Evolutionary conservation across 371 early-diverging fungal species (phyloP), one percentile per base, ranked within the genome.

Genomic region (Chytridium lagenaria): DNA sequence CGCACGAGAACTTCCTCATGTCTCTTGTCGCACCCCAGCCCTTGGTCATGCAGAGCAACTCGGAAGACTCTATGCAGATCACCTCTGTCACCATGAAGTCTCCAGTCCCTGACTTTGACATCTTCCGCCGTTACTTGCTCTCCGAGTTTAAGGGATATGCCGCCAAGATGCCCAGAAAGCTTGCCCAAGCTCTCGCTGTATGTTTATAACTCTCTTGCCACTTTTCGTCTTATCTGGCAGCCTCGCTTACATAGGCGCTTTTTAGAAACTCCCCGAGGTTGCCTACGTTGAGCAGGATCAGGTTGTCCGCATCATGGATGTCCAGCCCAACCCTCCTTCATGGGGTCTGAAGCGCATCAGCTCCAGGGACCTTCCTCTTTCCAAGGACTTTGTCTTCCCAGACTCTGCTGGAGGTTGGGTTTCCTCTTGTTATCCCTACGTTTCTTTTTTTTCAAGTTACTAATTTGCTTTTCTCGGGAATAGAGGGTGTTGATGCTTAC

Each of bases 381-480:
- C 37, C 16, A 50, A 7, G 16, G 57, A 10, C 50, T 68, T 52
- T 55, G 34, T 31, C 50, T 71, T n/a, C 67, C 50, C 50, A 2
- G 52, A 39, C 33, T 26, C 26, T 30, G 67, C 64, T 39, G 72
- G 72, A 80, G 85, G 38, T 52, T 87, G 86, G 50, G 68, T 34
- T 12, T n/a, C n/a, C n/a, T n/a, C n/a, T n/a, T n/a, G n/a, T n/a
- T n/a, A n/a, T n/a, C n/a, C n/a, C n/a, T n/a, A n/a, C n/a, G n/a
- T n/a, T n/a, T 33, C 15, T 61, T 5, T 12, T 61, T 7, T 61
- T 23, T 61, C 30, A 12, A 28, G 7, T 26, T 5, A 61, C 26
- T 55, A 23, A 55, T 30, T 23, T 55, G 26, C 7, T 10, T 55
- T 26, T 16, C 26, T 30, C 57, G 5, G 7, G 26, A 5, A 7